phyloP scores from a whole-genome alignment of 1,139 yeast genomes.

The Eremothecium gossypii region DNA sequence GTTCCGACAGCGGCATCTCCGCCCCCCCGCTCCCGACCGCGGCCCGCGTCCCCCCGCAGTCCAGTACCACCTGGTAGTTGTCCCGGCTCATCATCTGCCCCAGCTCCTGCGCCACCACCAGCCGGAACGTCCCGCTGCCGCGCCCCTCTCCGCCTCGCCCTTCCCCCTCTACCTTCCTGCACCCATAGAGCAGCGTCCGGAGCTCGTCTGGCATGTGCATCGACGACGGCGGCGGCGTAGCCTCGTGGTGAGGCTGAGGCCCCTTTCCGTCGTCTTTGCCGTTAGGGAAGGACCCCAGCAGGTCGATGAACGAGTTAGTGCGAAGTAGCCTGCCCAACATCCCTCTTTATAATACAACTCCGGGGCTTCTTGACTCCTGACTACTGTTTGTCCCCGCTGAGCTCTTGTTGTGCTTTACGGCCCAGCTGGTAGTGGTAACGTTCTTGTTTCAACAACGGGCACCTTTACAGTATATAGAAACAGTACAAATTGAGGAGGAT shows the following conservation, averaged over 20 bases:
- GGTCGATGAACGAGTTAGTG: slow-evolving; percentile 10
- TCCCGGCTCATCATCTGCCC: slow-evolving; percentile 30
- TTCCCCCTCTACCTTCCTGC: slow-evolving; percentile 13
- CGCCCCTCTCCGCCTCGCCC: neutral
- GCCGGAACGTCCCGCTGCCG: slow-evolving; percentile 16
- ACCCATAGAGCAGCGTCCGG: slow-evolving; percentile 21
- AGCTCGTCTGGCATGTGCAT: slow-evolving; percentile 25
- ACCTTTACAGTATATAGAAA: too few species aligned
- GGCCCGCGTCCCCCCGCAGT: slow-evolving; percentile 16
- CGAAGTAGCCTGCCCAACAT: slow-evolving; percentile 17
- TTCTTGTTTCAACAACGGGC: too few species aligned
- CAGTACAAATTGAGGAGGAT: too few species aligned
- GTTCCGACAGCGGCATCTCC: slow-evolving; percentile 23
- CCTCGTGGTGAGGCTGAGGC: slow-evolving; percentile 6
- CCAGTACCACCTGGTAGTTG: slow-evolving; percentile 29
- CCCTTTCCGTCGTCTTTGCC: slow-evolving; percentile 2
- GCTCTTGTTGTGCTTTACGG: too few species aligned
- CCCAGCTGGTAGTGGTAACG: too few species aligned
- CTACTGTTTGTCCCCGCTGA: too few species aligned
- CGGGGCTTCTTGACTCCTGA: too few species aligned
- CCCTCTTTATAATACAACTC: neutral
- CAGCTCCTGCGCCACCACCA: slow-evolving; percentile 31
- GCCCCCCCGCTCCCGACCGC: neutral
- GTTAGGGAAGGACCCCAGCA: neutral
- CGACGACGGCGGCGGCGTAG: slow-evolving; percentile 14